A percentile compares a stretch with the other conserved stretches of the same genome.
phyloP scores from a whole-genome alignment of 2,329 filamentous ascomycete genomes.

The Trichoderma citrinoviride region DNA sequence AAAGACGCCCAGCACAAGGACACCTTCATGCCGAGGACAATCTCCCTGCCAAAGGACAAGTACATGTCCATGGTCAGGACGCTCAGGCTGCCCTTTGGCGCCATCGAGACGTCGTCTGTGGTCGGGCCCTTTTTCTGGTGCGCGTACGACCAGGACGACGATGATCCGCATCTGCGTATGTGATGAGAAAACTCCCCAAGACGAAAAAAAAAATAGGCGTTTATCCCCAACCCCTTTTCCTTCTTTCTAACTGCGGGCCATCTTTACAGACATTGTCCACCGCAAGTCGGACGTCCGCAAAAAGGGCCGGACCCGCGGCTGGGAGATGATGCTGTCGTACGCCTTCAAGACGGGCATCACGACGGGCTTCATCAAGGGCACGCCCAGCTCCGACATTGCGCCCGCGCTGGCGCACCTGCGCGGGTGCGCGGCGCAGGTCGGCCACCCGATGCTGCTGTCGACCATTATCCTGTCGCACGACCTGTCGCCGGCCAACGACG shows the following conservation, averaged over 20 bases:
- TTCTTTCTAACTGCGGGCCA: neutral
- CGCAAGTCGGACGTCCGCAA: slow-evolving; percentile 66
- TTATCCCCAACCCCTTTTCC: no score
- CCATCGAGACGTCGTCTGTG: slow-evolving; percentile 56
- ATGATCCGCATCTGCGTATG: slow-evolving; percentile 57
- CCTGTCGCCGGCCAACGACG: slow-evolving; percentile 53
- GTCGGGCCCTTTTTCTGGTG: slow-evolving; percentile 65
- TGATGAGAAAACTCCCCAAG: no score
- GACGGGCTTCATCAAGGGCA: slow-evolving; percentile 61
- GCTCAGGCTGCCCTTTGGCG: slow-evolving; percentile 54
- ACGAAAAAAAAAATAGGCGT: no score
- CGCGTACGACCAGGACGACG: slow-evolving; percentile 54
- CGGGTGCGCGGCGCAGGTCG: slow-evolving; percentile 48
- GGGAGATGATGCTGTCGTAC: slow-evolving; percentile 63
- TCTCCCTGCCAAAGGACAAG: slow-evolving; percentile 49
- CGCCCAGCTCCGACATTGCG: slow-evolving; percentile 53
- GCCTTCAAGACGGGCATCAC: slow-evolving; percentile 54
- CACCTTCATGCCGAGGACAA: slow-evolving; percentile 55
- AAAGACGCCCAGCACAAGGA: slow-evolving; percentile 55
- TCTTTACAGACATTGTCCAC: slow-evolving; percentile 54
- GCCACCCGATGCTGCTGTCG: slow-evolving; percentile 59
- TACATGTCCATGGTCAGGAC: slow-evolving; percentile 57
- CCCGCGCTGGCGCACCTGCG: slow-evolving; percentile 49
- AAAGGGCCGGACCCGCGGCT: slow-evolving; percentile 61
- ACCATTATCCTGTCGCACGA: slow-evolving; percentile 59